Evolutionary conservation across 345 rosid genomes (phyloP).

Genomic region (Hibiscus syriacus): DNA sequence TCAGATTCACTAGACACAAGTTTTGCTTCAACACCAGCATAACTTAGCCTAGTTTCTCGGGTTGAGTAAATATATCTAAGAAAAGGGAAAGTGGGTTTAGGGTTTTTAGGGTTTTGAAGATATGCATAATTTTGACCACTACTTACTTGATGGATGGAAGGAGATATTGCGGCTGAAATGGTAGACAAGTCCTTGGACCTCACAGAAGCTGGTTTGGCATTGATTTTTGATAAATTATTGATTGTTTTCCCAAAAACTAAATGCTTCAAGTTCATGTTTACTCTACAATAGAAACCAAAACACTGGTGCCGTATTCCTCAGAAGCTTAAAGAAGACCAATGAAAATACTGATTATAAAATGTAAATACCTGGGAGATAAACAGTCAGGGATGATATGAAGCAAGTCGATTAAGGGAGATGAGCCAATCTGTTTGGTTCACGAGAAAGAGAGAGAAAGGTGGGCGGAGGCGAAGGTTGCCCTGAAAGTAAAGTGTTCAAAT

Average conservation of each 20-base stretch:
- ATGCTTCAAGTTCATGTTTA: constrained; percentile 38
- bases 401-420: not conserved
- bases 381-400: not conserved
- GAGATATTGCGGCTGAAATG: constrained; percentile 16
- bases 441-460: not conserved
- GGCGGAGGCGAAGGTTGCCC: not conserved
- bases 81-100: constrained; percentile 14
- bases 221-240: constrained; percentile 24
- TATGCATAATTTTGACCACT: constrained; percentile 8
- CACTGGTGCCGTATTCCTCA: not conserved
- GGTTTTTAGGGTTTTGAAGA: constrained; percentile 10
- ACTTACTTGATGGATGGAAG: constrained; percentile 7
- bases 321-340: not conserved
- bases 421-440: not conserved
- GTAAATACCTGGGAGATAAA: constrained; percentile 7
- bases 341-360: not conserved
- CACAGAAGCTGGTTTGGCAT: constrained; percentile 14
- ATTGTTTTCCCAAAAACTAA: constrained; percentile 31
- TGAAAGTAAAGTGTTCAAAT: not conserved
- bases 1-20: constrained; percentile 23
- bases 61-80: constrained; percentile 35
- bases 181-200: constrained; percentile 21
- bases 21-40: constrained; percentile 19
- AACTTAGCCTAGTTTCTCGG: constrained; percentile 22
- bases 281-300: not conserved